phyloP scores from a whole-genome alignment of 352 stramenopile genomes.

The Lagenidium giganteum region DNA sequence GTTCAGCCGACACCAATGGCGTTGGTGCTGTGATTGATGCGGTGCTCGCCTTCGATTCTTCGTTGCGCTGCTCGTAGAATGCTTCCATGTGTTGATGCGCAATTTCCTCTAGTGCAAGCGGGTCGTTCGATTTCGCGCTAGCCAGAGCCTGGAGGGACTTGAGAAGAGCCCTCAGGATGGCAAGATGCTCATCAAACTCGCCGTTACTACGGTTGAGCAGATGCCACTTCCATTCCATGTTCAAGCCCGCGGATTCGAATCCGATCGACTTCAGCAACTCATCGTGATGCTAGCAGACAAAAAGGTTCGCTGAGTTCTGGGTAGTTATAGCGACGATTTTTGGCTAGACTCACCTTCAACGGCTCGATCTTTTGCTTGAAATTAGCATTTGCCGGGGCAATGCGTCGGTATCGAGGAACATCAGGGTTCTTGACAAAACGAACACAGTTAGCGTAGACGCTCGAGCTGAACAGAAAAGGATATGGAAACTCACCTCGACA shows the following conservation, averaged over 20 bases:
- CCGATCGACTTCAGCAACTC: slow-evolving; percentile 73
- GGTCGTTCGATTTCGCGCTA: slow-evolving; percentile 10
- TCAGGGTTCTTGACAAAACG: slow-evolving; percentile 53
- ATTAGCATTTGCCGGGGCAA: slow-evolving; percentile 71
- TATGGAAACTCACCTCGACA: slow-evolving; percentile 40
- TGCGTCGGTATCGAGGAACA: slow-evolving; percentile 75
- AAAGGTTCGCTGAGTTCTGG: not conserved
- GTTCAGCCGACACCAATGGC: not conserved
- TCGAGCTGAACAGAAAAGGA: too few species aligned
- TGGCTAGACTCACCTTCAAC: slow-evolving; percentile 37
- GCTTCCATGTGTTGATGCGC: slow-evolving; percentile 11
- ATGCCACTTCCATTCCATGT: slow-evolving; percentile 85
- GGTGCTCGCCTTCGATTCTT: too few species aligned
- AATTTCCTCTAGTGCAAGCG: slow-evolving; percentile 15
- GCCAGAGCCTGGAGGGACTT: slow-evolving; percentile 58
- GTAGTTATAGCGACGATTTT: not conserved
- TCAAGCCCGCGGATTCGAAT: slow-evolving; percentile 64
- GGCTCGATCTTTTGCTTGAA: slow-evolving; percentile 85
- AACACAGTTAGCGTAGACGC: not conserved
- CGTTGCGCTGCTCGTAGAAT: slow-evolving; percentile 7
- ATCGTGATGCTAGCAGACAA: slow-evolving; percentile 51
- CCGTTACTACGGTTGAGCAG: slow-evolving; percentile 44
- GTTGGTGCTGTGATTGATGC: not conserved
- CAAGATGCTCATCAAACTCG: slow-evolving; percentile 67
- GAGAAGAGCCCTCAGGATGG: slow-evolving; percentile 50